These are phyloP conservation scores for Daldinia eschscholtzii DNA, from an alignment of 2,329 filamentous ascomycete genomes.

Conservation along the genomic window DNA sequence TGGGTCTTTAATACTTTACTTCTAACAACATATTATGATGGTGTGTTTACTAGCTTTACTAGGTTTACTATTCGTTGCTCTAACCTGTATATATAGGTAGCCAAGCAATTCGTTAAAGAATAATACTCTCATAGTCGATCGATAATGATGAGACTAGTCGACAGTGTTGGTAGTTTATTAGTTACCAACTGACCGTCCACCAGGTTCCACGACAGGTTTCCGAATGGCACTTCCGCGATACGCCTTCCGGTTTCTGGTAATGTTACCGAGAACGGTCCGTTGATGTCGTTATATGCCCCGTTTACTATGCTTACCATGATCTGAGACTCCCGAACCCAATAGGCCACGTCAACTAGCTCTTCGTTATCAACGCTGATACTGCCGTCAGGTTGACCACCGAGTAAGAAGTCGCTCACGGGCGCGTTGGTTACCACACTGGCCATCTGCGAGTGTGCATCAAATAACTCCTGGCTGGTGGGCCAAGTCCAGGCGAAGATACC, in stretches of 20 bases:
- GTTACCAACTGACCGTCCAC: constrained; percentile 44
- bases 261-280: constrained; percentile 30
- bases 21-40: background rate
- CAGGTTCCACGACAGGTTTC: constrained; percentile 47
- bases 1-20: background rate
- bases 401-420: constrained; percentile 57
- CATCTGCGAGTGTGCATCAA: constrained; percentile 56
- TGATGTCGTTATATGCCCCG: constrained; percentile 43
- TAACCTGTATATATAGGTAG: background rate
- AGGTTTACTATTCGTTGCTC: background rate
- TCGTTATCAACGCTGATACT: constrained; percentile 22
- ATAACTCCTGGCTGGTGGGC: constrained; percentile 56
- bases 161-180: constrained; percentile 51
- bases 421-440: constrained; percentile 54
- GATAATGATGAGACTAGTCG: constrained; percentile 53
- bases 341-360: constrained; percentile 54
- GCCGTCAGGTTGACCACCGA: constrained; percentile 49
- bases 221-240: constrained; percentile 45
- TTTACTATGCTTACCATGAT: constrained; percentile 57
- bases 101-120: background rate
- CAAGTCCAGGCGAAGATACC: constrained; percentile 62
- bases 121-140: constrained; percentile 28
- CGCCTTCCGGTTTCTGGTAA: constrained; percentile 40
- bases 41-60: background rate
- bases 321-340: constrained; percentile 51